These are phyloP conservation scores for Closterium sp. DNA, from an alignment of 139 green algal species.

Conservation along the genomic window DNA sequence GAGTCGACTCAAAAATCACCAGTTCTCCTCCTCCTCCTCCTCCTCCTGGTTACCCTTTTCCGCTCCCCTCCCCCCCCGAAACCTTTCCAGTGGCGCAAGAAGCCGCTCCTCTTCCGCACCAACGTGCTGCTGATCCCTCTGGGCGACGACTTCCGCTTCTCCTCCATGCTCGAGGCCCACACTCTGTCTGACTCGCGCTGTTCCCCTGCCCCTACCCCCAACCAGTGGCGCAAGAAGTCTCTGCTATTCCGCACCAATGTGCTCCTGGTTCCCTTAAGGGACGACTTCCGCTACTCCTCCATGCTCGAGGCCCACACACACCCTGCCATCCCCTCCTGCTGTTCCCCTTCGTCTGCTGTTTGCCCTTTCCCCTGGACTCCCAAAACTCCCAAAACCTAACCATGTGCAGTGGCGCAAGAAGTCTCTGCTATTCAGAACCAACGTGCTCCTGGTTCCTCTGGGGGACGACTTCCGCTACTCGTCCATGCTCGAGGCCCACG, in stretches of 20 bases:
- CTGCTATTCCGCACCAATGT: conserved; percentile 40
- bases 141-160: too few relatives aligned
- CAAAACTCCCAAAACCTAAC: background rate
- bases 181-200: background rate
- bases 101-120: background rate
- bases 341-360: background rate
- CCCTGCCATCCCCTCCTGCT: background rate
- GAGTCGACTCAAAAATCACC: background rate
- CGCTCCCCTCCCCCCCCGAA: background rate
- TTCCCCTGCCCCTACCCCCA: background rate
- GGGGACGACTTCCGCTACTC: background rate
- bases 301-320: too few relatives aligned
- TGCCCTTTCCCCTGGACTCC: too few relatives aligned
- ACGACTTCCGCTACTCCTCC: background rate
- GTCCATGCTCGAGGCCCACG: conserved; percentile 6
- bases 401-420: background rate
- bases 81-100: conserved; percentile 37
- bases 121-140: too few relatives aligned
- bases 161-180: too few relatives aligned
- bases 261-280: conserved; percentile 40
- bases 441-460: background rate
- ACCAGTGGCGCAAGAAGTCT: conserved; percentile 42
- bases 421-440: background rate
- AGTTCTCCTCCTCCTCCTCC: too few relatives aligned
- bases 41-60: background rate